These are phyloP conservation scores for Strobilomyces confusus DNA, from an alignment of 768 basidiomycete genomes.

Conservation along the genomic window DNA sequence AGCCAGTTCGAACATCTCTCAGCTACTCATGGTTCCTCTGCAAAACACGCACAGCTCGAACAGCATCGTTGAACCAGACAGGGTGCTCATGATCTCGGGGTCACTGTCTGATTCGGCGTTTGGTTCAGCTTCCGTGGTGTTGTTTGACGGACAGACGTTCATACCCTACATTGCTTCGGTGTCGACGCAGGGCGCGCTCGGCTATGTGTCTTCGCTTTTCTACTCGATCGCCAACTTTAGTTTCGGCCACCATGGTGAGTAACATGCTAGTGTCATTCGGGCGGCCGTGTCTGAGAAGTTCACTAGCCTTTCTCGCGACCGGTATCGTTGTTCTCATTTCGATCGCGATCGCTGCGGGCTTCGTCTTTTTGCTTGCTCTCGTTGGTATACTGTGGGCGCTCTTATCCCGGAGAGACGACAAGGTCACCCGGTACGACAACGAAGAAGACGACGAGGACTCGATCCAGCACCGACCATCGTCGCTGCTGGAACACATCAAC, in stretches of 20 bases:
- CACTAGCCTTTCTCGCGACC: conserved; percentile 76
- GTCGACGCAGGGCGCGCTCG: conserved; percentile 60
- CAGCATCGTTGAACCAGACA: conserved; percentile 72
- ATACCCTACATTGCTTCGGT: conserved; percentile 80
- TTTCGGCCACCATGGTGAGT: conserved; percentile 68
- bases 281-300: conserved; percentile 1
- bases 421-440: conserved; percentile 57
- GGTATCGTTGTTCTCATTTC: conserved; percentile 96
- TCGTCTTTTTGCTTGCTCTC: conserved; percentile 83
- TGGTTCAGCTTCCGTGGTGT: conserved; percentile 77
- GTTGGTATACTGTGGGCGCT: conserved; percentile 87
- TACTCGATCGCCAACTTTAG: conserved; percentile 75
- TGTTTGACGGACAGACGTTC: conserved; percentile 81
- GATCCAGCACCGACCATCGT: conserved; percentile 76
- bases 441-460: conserved; percentile 77
- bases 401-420: conserved; percentile 79
- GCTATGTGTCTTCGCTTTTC: conserved; percentile 75
- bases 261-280: neutral
- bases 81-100: conserved; percentile 89
- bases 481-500: conserved; percentile 86
- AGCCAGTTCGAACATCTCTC: conserved; percentile 63
- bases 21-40: conserved; percentile 88
- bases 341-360: conserved; percentile 93
- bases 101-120: conserved; percentile 60
- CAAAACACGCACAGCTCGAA: conserved; percentile 69